Evolutionary conservation across 345 rosid genomes (phyloP).

Genomic region (Ceriops zippeliana): DNA sequence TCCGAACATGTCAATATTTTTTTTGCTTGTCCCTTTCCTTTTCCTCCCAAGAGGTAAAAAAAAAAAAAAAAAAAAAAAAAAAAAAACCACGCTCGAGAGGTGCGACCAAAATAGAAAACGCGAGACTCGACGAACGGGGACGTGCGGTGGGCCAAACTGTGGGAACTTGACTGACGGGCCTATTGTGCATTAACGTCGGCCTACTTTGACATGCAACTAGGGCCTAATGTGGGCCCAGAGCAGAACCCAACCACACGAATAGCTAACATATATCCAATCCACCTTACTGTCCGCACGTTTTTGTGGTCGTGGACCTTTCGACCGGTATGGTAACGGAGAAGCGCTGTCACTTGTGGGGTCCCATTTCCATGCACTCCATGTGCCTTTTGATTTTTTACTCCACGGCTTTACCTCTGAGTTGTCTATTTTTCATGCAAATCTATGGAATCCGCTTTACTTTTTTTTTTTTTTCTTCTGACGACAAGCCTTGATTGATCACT

Average conservation of each 20-base stretch:
- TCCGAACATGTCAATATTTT: neutral
- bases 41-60: neutral
- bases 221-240: slow-evolving; percentile 27
- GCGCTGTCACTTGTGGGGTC: slow-evolving; percentile 8
- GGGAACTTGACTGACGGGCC: slow-evolving; percentile 27
- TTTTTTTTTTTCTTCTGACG: too few relatives aligned
- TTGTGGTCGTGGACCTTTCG: slow-evolving; percentile 18
- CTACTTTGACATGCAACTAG: slow-evolving; percentile 20
- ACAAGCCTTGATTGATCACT: too few relatives aligned
- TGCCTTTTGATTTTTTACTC: slow-evolving; percentile 34
- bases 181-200: slow-evolving; percentile 19
- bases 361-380: slow-evolving; percentile 24
- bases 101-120: neutral
- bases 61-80: neutral
- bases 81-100: neutral
- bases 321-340: neutral
- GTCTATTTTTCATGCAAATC: neutral
- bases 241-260: slow-evolving; percentile 23
- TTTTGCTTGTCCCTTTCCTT: neutral
- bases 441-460: neutral
- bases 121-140: too few relatives aligned
- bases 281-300: slow-evolving; percentile 10
- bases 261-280: neutral
- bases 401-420: neutral
- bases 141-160: slow-evolving; percentile 32